phyloP scores from a whole-genome alignment of 257 asterid species.

The Gentiana straminea region DNA sequence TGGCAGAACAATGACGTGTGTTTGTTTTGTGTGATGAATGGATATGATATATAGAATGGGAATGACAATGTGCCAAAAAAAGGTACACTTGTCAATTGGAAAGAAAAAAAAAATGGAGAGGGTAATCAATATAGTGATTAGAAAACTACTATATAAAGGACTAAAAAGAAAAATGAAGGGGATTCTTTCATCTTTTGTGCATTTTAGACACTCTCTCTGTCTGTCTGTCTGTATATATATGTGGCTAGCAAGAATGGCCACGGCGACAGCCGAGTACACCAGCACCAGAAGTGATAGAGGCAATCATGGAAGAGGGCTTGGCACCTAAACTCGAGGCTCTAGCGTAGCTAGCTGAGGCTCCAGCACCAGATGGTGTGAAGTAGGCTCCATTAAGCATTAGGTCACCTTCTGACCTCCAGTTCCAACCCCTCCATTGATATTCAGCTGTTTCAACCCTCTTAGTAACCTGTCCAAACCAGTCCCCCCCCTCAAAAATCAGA shows the following conservation, averaged over 20 bases:
- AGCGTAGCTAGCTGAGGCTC: slow-evolving; percentile 88
- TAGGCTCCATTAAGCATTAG: slow-evolving; percentile 90
- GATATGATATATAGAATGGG: slow-evolving; percentile 1
- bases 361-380: slow-evolving; percentile 87
- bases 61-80: slow-evolving; percentile 48
- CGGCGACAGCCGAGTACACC: slow-evolving; percentile 74
- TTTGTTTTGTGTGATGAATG: neutral
- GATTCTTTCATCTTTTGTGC: slow-evolving; percentile 14
- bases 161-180: slow-evolving; percentile 4
- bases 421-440: slow-evolving; percentile 74
- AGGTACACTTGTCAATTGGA: slow-evolving; percentile 64
- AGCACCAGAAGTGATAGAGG: slow-evolving; percentile 59
- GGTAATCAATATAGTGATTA: slow-evolving; percentile 5
- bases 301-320: slow-evolving; percentile 81
- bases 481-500: slow-evolving; percentile 4
- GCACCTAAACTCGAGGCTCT: slow-evolving; percentile 98
- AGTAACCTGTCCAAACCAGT: slow-evolving; percentile 49
- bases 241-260: slow-evolving; percentile 59
- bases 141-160: slow-evolving; percentile 1
- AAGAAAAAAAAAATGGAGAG: slow-evolving; percentile 18
- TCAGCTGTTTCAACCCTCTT: slow-evolving; percentile 70
- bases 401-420: slow-evolving; percentile 94
- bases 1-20: slow-evolving; percentile 5
- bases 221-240: too few species aligned
- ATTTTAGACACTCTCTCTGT: neutral